Percentiles rank a stretch among this genome's conserved stretches.
phyloP scores from a whole-genome alignment of 352 stramenopile genomes.

The Phytopythium montanum region DNA sequence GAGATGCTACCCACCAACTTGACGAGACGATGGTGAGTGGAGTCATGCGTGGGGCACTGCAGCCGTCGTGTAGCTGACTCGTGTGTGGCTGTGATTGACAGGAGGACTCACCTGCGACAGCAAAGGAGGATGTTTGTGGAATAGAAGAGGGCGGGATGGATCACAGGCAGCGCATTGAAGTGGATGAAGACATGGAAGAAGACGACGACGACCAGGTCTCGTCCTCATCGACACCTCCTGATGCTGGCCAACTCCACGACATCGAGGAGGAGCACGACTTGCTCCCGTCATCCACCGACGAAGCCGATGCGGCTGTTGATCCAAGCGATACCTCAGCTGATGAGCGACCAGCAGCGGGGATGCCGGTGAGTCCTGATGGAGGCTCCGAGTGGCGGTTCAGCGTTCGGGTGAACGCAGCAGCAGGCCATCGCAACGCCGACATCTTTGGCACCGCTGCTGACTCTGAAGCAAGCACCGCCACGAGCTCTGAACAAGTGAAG shows the following conservation, averaged over 20 bases:
- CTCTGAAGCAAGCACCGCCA: neutral
- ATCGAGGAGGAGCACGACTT: neutral
- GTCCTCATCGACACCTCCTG: neutral
- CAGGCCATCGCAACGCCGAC: conserved; percentile 20
- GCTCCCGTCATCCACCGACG: neutral
- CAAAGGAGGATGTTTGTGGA: neutral
- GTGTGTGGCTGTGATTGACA: neutral
- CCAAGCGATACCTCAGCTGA: neutral
- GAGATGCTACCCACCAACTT: neutral
- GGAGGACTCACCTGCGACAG: neutral
- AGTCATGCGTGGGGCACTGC: too few species aligned
- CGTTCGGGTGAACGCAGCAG: conserved; percentile 30
- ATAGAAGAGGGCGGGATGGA: neutral
- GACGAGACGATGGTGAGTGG: neutral
- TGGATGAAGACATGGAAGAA: neutral
- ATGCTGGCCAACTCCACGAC: neutral
- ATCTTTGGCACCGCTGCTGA: conserved; percentile 8
- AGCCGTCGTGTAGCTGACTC: neutral
- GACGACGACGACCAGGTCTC: neutral
- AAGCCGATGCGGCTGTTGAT: too few species aligned
- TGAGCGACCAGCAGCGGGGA: neutral
- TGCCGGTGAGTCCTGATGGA: neutral
- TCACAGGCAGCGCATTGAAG: neutral
- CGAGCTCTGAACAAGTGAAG: neutral
- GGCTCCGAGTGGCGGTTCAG: neutral